Base-by-base conservation (phyloP, 148 eudicot species). In the Silene conica region DNA sequence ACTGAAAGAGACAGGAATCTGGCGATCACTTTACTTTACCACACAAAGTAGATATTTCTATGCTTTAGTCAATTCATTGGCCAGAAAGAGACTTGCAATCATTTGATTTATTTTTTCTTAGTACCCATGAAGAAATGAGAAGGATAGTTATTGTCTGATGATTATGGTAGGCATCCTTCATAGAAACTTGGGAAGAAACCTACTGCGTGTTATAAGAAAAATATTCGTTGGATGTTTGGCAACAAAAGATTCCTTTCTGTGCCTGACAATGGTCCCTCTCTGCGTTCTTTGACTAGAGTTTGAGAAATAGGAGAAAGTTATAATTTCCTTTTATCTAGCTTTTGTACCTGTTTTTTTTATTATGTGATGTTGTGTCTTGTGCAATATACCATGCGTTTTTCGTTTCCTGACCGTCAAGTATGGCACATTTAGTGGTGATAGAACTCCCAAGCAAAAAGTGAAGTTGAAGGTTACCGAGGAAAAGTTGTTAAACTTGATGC, bases 381-480 rank as follows among this genome's bases (percentile, higher is more conserved):
- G 34, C 23, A 21, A 45, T 45, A 13, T 62, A 14, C 55, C 34
- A 22, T n/a, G 25, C 52, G 16, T 20, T 38, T 63, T 25, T 50
- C 65, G 2, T 46, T 15, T 11, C 57, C 56, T 71, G 67, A 58
- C 61, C 66, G 56, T 77, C 57, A 62, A 67, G n/a, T 72, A 74
- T 63, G 84, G 57, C 65, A 67, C 69, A 58, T 72, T 73, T 87
- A 96, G 99, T 86, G 99, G 99, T 76, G 99, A 96, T 81, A 89
- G 99, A 86, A 96, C 99, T 85, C 97, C 99, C 56, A 96, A 96
- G 72, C 99, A 96, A 83, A 96, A 96, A 79, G 99, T 96, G 81
- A 96, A 96, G 84, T 72, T 96, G 92, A 92, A 88, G 89, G 94
- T 96, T 77, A 92, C 97, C 5, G 99, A 96, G 82, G 99, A 96